Evolutionary conservation across 805 yeast species (phyloP), one percentile per base, ranked within the genome.

Genomic region (Zygosaccharomyces bailii): DNA sequence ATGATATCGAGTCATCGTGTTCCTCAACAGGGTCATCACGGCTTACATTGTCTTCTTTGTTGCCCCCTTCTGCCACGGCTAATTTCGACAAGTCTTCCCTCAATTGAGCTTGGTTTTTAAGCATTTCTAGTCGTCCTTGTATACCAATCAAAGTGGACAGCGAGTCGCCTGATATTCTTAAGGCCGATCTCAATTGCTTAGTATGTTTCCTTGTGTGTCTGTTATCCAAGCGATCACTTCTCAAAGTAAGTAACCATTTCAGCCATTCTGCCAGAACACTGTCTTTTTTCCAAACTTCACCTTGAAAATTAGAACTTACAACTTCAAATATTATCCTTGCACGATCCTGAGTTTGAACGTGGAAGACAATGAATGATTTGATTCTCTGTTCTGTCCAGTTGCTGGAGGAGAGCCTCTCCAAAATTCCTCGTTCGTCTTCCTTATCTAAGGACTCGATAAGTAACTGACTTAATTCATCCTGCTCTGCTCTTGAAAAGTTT

Each of bases 41-140:
- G 1, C 49, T 56, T 4, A 51, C 57, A 48, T 52, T 55, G 54
- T 76, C 70, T 6, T 60, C 58, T 3, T 55, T 65, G 5, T 47
- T 59, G 4, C 51, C 60, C 5, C 53, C 61, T 45, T 57, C 64
- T 52, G 58, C 62, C n/a, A 65, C 59, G 41, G 63, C 57, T 45
- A 69, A 53, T 44, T 63, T 70, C 38, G 69, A 60, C 56, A 75
- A 67, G 34, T 76, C 81, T 30, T 66, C 63, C 58, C 97, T 80
- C 52, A 91, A 68, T 45, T 77, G 74, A 8, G 87, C 73, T 66
- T 91, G 98, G 2, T 88, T 76, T 51, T 76, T 76, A 34, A 91
- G 72, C 62, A 91, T 73, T 56, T 83, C 85, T 37, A 91, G 70
- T 51, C 93, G 78, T 37, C 99, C 99, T 63, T 90, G 95, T 23